Evolutionary conservation across 2,329 filamentous ascomycete genomes (phyloP).

Genomic region (Diplocarpon rosae): DNA sequence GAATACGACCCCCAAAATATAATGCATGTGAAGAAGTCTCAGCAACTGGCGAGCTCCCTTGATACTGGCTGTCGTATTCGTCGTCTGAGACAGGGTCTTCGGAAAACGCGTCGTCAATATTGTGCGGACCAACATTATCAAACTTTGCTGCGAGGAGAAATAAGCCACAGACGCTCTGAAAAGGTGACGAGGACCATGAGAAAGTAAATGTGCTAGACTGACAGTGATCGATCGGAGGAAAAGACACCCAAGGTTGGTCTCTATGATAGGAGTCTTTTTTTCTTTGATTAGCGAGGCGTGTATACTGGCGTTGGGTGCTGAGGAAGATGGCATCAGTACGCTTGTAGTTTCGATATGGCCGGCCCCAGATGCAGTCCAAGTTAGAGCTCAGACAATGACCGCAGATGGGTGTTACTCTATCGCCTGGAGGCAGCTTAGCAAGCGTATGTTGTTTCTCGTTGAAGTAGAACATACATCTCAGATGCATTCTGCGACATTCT

Average conservation of each 20-base stretch:
- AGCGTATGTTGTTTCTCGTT: background rate
- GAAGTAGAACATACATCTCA: constrained; percentile 15
- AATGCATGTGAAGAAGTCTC: too few relatives aligned
- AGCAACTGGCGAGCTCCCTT: background rate
- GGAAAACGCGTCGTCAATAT: background rate
- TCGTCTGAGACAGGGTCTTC: constrained; percentile 3
- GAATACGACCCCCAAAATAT: too few relatives aligned
- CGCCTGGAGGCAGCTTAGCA: constrained; percentile 9
- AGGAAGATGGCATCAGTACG: too few relatives aligned
- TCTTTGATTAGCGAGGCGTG: too few relatives aligned
- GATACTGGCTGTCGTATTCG: background rate
- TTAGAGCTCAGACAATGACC: constrained; percentile 12
- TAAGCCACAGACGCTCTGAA: background rate
- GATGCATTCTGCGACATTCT: constrained; percentile 12
- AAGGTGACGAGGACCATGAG: too few relatives aligned
- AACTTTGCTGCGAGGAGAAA: background rate
- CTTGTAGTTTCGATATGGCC: constrained; percentile 12
- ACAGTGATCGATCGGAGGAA: constrained; percentile 10
- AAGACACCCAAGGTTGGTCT: constrained; percentile 11
- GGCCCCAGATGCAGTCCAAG: constrained; percentile 12
- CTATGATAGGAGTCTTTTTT: constrained; percentile 2
- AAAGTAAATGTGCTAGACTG: too few relatives aligned
- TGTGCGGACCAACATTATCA: background rate
- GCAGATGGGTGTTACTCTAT: constrained; percentile 14
- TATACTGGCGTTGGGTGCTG: too few relatives aligned